These are phyloP conservation scores for Botrytis elliptica DNA, from an alignment of 2,329 filamentous ascomycete species.

Conservation along the genomic window DNA sequence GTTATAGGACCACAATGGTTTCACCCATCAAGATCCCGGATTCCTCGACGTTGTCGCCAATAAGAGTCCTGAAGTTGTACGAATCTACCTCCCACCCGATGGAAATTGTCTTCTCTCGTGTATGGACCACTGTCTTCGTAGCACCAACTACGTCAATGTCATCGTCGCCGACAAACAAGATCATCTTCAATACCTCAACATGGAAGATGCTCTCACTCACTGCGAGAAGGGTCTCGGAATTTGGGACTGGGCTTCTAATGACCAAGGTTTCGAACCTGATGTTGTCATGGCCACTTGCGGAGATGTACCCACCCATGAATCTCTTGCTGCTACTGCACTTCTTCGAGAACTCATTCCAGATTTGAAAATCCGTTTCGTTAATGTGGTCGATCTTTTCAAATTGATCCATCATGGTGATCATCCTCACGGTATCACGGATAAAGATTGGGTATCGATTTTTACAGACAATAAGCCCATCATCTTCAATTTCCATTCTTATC, in stretches of 20 bases:
- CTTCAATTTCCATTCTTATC: slow-evolving; percentile 85
- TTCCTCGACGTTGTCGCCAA: slow-evolving; percentile 79
- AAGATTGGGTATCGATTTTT: slow-evolving; percentile 68
- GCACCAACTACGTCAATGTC: slow-evolving; percentile 77
- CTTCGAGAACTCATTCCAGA: slow-evolving; percentile 69
- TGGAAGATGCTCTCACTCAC: slow-evolving; percentile 70
- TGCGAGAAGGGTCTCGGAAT: slow-evolving; percentile 78
- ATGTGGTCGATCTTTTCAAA: slow-evolving; percentile 79
- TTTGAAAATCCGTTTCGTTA: slow-evolving; percentile 76
- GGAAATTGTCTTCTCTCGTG: slow-evolving; percentile 75
- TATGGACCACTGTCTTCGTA: slow-evolving; percentile 73
- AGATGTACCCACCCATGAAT: slow-evolving; percentile 72
- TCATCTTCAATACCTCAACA: slow-evolving; percentile 72
- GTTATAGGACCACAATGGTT: slow-evolving; percentile 66
- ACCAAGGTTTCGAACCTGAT: slow-evolving; percentile 66
- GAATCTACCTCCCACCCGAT: slow-evolving; percentile 78
- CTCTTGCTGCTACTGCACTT: slow-evolving; percentile 71
- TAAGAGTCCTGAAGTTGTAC: slow-evolving; percentile 76
- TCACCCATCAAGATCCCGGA: slow-evolving; percentile 77
- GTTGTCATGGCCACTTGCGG: slow-evolving; percentile 75
- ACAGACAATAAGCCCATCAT: slow-evolving; percentile 70
- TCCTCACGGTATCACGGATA: slow-evolving; percentile 67
- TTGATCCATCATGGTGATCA: slow-evolving; percentile 69
- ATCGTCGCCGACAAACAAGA: slow-evolving; percentile 78
- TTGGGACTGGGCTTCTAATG: slow-evolving; percentile 75